Base-by-base conservation (phyloP, 805 yeast genomes). In the Millerozyma miso region DNA sequence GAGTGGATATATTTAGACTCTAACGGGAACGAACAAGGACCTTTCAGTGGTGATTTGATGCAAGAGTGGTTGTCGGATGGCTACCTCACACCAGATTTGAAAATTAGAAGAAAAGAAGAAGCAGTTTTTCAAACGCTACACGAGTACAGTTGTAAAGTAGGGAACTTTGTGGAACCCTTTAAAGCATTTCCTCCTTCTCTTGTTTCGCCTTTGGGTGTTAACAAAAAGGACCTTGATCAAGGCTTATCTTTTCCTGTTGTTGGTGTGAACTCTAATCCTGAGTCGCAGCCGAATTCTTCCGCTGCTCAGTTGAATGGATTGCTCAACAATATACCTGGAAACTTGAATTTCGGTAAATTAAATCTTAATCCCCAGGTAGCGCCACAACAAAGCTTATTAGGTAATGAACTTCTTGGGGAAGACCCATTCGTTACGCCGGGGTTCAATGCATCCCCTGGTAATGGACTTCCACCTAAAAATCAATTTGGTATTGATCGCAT, bases 1-100 rank as follows among this genome's bases (percentile, higher is more conserved):
- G 65, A 72, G 38, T 88, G 96, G 96, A 65, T 65, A 44, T 88
- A 88, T 59, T 64, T 82, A 42, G 96, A 88, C 59, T 80, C 87
- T 0, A 60, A 72, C 33, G 87, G 85, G 3, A 72, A 63, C 39
- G 81, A 79, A 47, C 95, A 87, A 58, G 96, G 96, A 17, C 96
- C 96, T 3, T 88, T 88, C 62, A 69, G 71, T 37, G 88, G 90
- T 2, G 59, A 63, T 19, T 63, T 75, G 62, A 88, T 88, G 96
- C 90, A 85, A 49, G 79, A 69, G 40, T 88, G 96, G 96, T 79
- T 75, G 44, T 55, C 74, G 6, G 74, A 73, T 35, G 79, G 80
- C 2, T 85, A 83, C 62, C 69, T 87, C 50, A 66, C 66, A 33
- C 69, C 67, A 8, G 79, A 73, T 44, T 66, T 88, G 47, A 63